Percentiles rank a stretch among this genome's conserved stretches.
These are phyloP conservation scores for Dictyostelium brefeldianum DNA, from an alignment of 78 protist genomes.

Conservation along the genomic window DNA sequence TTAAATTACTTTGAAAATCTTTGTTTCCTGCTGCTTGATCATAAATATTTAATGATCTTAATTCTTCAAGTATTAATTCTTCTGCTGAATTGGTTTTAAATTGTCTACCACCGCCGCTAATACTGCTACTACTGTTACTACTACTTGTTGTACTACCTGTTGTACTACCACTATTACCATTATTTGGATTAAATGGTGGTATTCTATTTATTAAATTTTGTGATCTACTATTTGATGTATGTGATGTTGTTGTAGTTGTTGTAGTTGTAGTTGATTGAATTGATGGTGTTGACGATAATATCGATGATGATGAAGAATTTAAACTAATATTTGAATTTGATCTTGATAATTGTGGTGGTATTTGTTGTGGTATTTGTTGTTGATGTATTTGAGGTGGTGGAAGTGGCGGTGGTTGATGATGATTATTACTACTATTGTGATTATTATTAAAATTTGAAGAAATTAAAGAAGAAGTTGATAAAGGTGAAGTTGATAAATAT, in stretches of 20 bases:
- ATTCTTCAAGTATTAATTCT: background rate
- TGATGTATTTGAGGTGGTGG: background rate
- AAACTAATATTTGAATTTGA: conserved; percentile 5
- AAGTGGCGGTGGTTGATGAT: background rate
- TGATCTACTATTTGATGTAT: background rate
- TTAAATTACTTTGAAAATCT: background rate
- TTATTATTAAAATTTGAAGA: background rate
- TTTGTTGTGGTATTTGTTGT: background rate
- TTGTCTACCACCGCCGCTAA: background rate
- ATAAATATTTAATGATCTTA: conserved; percentile 1
- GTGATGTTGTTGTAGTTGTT: conserved; percentile 1
- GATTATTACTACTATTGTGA: background rate
- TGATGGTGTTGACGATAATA: background rate
- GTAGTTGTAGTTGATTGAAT: conserved; percentile 15
- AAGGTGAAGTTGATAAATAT: conserved; percentile 15
- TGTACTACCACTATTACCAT: too few relatives aligned
- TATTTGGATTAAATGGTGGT: background rate
- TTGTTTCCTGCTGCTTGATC: conserved; percentile 2
- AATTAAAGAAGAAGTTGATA: background rate
- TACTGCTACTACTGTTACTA: too few relatives aligned
- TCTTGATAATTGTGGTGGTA: background rate
- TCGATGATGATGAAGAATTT: conserved; percentile 7
- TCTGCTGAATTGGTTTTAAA: background rate
- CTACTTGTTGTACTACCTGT: background rate
- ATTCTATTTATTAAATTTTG: background rate